These are phyloP conservation scores for Ophiocytium majus DNA, from an alignment of 352 stramenopile species.

Conservation along the genomic window DNA sequence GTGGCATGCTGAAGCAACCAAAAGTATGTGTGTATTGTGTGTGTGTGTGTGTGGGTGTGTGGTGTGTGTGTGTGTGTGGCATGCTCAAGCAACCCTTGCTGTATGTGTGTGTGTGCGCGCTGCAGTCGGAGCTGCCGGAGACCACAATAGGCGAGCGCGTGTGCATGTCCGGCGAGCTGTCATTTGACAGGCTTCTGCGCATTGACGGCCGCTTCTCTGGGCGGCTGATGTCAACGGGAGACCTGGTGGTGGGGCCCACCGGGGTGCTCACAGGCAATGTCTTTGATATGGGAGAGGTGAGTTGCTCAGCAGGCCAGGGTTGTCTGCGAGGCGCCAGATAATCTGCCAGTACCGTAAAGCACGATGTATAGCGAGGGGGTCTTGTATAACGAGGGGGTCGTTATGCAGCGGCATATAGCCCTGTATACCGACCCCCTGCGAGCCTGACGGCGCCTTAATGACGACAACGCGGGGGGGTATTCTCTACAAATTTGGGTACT, in stretches of 20 bases:
- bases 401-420: too few relatives aligned
- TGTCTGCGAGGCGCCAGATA: neutral
- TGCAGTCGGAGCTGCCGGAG: conserved; percentile 39
- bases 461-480: too few relatives aligned
- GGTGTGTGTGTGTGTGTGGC: too few relatives aligned
- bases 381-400: neutral
- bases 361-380: neutral
- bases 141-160: conserved; percentile 41
- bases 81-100: too few relatives aligned
- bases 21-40: too few relatives aligned
- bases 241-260: conserved; percentile 75
- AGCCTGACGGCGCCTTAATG: too few relatives aligned
- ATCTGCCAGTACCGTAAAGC: neutral
- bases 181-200: conserved; percentile 76
- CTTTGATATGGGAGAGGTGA: conserved; percentile 58
- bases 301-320: neutral
- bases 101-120: too few relatives aligned
- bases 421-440: too few relatives aligned
- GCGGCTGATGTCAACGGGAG: conserved; percentile 77
- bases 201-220: conserved; percentile 83
- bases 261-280: conserved; percentile 74
- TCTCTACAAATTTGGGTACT: too few relatives aligned
- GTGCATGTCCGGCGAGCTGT: conserved; percentile 65
- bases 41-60: too few relatives aligned
- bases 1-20: too few relatives aligned